Conservation (phyloP, 1,284 basidiomycete species). For the Tausonia pullulans region DNA sequence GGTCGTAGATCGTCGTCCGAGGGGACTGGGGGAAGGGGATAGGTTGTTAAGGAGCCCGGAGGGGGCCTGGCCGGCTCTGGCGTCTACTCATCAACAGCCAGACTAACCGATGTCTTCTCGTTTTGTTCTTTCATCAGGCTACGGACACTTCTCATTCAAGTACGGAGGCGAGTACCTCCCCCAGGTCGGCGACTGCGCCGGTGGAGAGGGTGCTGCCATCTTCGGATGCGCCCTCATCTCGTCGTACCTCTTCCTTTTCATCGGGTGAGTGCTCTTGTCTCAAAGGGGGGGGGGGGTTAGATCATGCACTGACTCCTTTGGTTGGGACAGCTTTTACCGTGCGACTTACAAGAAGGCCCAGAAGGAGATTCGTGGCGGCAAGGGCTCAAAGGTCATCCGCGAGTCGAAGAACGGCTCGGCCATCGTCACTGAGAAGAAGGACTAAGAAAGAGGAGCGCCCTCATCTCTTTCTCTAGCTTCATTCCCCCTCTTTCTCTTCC, state of each 20-base stretch:
- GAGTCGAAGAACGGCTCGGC: slow-evolving; percentile 15
- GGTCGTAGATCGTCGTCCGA: too few species aligned
- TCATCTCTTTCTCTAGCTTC: slow-evolving; percentile 21
- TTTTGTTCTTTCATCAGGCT: slow-evolving; percentile 43
- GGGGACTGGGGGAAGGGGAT: background rate
- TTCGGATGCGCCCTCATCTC: slow-evolving; percentile 82
- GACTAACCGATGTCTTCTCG: background rate
- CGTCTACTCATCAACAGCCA: too few species aligned
- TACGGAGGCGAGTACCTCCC: slow-evolving; percentile 54
- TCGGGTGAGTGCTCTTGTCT: slow-evolving; percentile 36
- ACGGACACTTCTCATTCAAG: slow-evolving; percentile 62
- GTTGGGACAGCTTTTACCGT: slow-evolving; percentile 32
- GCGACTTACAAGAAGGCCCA: slow-evolving; percentile 35
- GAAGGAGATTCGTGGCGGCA: slow-evolving; percentile 12
- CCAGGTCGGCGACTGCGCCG: slow-evolving; percentile 67
- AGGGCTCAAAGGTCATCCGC: slow-evolving; percentile 13
- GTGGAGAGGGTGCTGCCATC: slow-evolving; percentile 73
- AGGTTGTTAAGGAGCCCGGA: too few species aligned
- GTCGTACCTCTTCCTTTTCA: slow-evolving; percentile 81
- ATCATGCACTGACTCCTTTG: slow-evolving; percentile 4
- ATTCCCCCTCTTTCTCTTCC: slow-evolving; percentile 29
- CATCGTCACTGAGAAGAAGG: slow-evolving; percentile 17
- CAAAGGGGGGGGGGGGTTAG: background rate
- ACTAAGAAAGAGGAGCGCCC: background rate
- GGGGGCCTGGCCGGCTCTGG: too few species aligned